Percentiles rank a stretch among this genome's conserved stretches.
Evolutionary conservation across 768 basidiomycete genomes (phyloP).

Genomic region (Tricholoma flavovirens): DNA sequence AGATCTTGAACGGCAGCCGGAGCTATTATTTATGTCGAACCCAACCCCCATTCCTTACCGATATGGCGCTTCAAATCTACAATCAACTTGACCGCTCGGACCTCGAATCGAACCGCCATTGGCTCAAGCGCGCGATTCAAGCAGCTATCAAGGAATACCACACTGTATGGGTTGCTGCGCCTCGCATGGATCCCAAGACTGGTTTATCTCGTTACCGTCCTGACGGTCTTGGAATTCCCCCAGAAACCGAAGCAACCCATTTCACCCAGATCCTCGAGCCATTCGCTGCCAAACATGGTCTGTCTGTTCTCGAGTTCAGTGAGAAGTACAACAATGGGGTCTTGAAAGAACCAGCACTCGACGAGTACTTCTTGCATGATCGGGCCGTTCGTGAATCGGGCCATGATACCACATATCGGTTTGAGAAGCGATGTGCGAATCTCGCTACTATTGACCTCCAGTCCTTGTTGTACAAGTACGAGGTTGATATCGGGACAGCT

Average conservation of each 20-base stretch:
- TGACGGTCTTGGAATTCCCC: constrained; percentile 91
- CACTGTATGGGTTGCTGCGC: constrained; percentile 92
- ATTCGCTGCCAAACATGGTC: constrained; percentile 84
- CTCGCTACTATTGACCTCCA: constrained; percentile 95
- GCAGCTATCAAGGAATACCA: constrained; percentile 99
- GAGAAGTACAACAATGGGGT: constrained; percentile 88
- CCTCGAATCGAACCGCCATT: constrained; percentile 71
- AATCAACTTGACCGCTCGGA: constrained; percentile 90
- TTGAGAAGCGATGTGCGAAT: constrained; percentile 97
- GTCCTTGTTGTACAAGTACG: constrained; percentile 96
- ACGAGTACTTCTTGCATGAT: constrained; percentile 97
- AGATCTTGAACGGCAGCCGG: constrained; percentile 94
- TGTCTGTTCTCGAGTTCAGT: constrained; percentile 93
- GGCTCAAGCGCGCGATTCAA: constrained; percentile 94
- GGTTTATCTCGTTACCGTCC: constrained; percentile 94
- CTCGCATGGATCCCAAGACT: constrained; percentile 90
- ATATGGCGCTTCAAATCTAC: constrained; percentile 97
- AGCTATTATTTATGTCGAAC: constrained; percentile 93
- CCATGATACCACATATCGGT: constrained; percentile 94
- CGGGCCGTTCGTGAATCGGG: constrained; percentile 95
- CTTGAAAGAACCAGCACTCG: constrained; percentile 80
- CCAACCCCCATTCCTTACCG: constrained; percentile 97
- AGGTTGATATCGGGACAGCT: constrained; percentile 96
- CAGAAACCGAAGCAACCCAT: constrained; percentile 97
- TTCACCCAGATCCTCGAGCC: constrained; percentile 98